Percentiles rank a stretch among this genome's conserved stretches.
Evolutionary conservation across 2,329 filamentous ascomycete genomes (phyloP).

Genomic region (Nannizzia gypsea): DNA sequence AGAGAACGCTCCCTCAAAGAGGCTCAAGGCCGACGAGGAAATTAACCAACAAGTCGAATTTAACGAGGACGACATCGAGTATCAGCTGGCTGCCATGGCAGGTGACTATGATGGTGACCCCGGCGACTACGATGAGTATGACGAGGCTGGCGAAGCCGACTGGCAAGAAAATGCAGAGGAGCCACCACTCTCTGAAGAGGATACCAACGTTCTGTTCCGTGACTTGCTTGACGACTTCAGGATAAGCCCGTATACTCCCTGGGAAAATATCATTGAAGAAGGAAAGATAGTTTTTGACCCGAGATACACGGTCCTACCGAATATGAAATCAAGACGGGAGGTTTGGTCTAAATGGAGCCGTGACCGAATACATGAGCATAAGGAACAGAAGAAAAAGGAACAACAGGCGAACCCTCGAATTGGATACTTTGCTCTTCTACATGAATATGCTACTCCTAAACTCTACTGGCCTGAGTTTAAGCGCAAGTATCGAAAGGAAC

Average conservation of each 20-base stretch:
- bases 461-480: slow-evolving; percentile 97
- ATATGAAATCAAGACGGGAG: slow-evolving; percentile 68
- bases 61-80: slow-evolving; percentile 87
- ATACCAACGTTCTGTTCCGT: slow-evolving; percentile 66
- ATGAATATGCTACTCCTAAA: slow-evolving; percentile 73
- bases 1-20: slow-evolving; percentile 40
- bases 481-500: slow-evolving; percentile 73
- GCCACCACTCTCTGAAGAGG: slow-evolving; percentile 58
- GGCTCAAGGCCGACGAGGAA: slow-evolving; percentile 40
- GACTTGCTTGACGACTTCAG: slow-evolving; percentile 72
- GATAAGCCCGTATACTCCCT: slow-evolving; percentile 79
- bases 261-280: slow-evolving; percentile 80
- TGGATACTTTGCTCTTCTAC: slow-evolving; percentile 68
- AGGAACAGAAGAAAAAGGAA: slow-evolving; percentile 59
- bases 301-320: slow-evolving; percentile 72
- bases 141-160: slow-evolving; percentile 43
- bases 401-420: slow-evolving; percentile 74
- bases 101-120: slow-evolving; percentile 69
- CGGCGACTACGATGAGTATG: slow-evolving; percentile 66
- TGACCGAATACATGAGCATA: slow-evolving; percentile 60
- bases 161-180: slow-evolving; percentile 56
- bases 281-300: slow-evolving; percentile 71
- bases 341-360: slow-evolving; percentile 76
- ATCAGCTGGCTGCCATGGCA: slow-evolving; percentile 81
- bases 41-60: slow-evolving; percentile 56